Evolutionary conservation across 768 basidiomycete genomes (phyloP), one percentile per base, ranked within the genome.

Genomic region (Psilocybe azurescens): DNA sequence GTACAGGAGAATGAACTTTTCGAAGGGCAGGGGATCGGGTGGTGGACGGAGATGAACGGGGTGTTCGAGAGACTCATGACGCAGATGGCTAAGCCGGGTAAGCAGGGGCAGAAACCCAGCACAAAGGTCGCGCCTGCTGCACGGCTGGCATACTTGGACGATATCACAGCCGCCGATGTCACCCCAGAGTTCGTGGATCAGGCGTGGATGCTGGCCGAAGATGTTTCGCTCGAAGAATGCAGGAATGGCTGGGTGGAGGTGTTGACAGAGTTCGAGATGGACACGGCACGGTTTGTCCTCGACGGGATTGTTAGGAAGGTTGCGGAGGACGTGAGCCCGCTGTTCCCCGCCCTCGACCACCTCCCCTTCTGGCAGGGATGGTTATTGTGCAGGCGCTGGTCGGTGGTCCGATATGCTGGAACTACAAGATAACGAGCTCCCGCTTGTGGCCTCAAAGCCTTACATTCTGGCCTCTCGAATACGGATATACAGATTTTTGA

Each of bases 381-480:
- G 59, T 10, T 63, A 63, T 33, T 33, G 63, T 24, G 59, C 65
- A 36, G 29, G 66, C 20, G 53, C 64, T n/a, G 73, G 73, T 50
- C 53, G 61, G 28, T 90, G 88, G 89, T 4, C 70, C 1, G 78
- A 82, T 32, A 75, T 88, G 39, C 77, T 88, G 29, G 60, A 78
- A 30, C 81, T 90, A 10, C 88, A 90, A 72, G 72, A 80, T 57
- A 88, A 86, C 73, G 87, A 89, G 59, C 71, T 86, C 3, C 64
- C 70, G 28, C 81, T 83, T 62, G 72, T 82, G 32, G 77, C 67
- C 49, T 72, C 75, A 16, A 81, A 81, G 53, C 86, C 86, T 8
- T 75, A 82, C 65, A 77, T 84, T 62, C 79, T 89, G 24, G 71
- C 76, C 5, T 82, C 84, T 46, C 81, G 86, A 65, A 72, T 86